Percentiles rank a stretch among this genome's conserved stretches.
Evolutionary conservation across 75 land plant species (phyloP).

Genomic region (Cupressus sempervirens): DNA sequence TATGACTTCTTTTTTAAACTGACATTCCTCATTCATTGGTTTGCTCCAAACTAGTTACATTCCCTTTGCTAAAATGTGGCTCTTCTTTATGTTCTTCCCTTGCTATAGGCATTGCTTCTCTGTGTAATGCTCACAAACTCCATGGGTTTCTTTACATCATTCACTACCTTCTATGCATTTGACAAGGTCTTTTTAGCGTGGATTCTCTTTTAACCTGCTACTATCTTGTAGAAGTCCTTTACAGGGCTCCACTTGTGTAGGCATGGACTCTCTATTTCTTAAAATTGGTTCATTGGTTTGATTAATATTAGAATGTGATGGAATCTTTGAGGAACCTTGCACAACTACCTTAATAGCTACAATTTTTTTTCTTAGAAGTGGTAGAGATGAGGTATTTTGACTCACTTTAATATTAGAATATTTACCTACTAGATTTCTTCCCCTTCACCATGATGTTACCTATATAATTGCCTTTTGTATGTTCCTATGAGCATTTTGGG

Average conservation of each 20-base stretch:
- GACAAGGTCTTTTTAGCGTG: no score
- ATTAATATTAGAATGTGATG: neutral
- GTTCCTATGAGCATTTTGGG: constrained; percentile 8
- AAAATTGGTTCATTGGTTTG: constrained; percentile 1
- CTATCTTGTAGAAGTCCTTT: neutral
- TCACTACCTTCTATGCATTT: no score
- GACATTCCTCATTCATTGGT: no score
- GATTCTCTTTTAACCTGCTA: no score
- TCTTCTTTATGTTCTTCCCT: no score
- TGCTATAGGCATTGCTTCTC: no score
- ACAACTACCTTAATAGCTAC: neutral
- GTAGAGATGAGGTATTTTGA: neutral
- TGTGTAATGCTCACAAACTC: no score
- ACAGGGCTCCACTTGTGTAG: neutral
- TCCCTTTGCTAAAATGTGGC: no score
- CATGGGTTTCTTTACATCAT: no score
- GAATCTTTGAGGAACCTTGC: neutral
- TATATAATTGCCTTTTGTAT: constrained; percentile 21
- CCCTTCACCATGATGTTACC: neutral
- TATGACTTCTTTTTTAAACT: no score
- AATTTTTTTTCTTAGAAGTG: neutral
- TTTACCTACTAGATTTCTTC: neutral
- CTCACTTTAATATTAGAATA: neutral
- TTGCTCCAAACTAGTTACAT: no score
- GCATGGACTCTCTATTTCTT: neutral